phyloP scores from a whole-genome alignment of 352 stramenopile genomes.

The Globisporangium cystogenes region DNA sequence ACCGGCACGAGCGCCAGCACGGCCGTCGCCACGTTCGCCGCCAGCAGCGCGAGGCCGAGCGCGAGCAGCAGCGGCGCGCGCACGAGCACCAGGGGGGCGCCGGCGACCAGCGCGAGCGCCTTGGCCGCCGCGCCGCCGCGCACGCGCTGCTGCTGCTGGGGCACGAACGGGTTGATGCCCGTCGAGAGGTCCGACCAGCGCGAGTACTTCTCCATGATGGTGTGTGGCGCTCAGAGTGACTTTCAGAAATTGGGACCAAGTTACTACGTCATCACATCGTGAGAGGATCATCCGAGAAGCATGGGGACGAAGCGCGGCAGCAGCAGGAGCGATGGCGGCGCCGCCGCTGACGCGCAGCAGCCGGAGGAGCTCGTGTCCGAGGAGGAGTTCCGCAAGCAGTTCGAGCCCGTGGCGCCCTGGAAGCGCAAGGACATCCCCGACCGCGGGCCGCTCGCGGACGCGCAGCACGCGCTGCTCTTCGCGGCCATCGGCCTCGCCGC shows the following conservation, averaged over 20 bases:
- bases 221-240: too few species aligned
- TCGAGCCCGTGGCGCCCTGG: constrained; percentile 79
- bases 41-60: constrained; percentile 25
- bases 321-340: too few species aligned
- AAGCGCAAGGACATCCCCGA: constrained; percentile 77
- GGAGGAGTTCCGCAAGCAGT: constrained; percentile 51
- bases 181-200: constrained; percentile 82
- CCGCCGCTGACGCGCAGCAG: not conserved
- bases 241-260: too few species aligned
- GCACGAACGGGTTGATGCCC: constrained; percentile 85
- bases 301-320: too few species aligned
- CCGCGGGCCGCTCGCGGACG: constrained; percentile 60
- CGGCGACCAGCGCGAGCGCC: constrained; percentile 34
- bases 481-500: constrained; percentile 48
- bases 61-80: constrained; percentile 51
- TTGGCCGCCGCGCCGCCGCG: constrained; percentile 32
- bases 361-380: constrained; percentile 31
- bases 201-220: constrained; percentile 88
- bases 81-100: constrained; percentile 39
- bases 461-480: constrained; percentile 64
- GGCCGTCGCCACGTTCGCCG: constrained; percentile 46
- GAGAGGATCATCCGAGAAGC: too few species aligned
- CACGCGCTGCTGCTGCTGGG: constrained; percentile 49
- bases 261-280: too few species aligned
- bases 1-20: constrained; percentile 62